These are phyloP conservation scores for Aspergillus carlsbadensis DNA, from an alignment of 495 filamentous ascomycete species.

Conservation along the genomic window DNA sequence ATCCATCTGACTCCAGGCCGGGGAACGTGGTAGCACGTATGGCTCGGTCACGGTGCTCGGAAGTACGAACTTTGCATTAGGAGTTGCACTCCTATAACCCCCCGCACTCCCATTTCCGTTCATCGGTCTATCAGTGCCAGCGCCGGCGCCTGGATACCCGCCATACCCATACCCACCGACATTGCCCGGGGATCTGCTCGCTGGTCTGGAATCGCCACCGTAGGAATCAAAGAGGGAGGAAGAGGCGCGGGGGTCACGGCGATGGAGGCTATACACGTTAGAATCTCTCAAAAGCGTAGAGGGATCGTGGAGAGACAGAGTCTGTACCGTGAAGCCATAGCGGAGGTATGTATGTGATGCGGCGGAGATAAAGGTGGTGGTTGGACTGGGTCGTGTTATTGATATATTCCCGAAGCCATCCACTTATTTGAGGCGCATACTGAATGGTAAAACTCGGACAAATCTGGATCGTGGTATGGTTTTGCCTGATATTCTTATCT, in stretches of 20 bases:
- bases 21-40: background rate
- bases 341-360: background rate
- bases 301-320: background rate
- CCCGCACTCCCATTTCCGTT: slow-evolving; percentile 31
- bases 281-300: background rate
- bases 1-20: background rate
- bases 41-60: background rate
- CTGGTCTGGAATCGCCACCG: slow-evolving; percentile 56
- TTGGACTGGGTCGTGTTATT: background rate
- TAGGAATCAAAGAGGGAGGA: slow-evolving; percentile 87
- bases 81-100: slow-evolving; percentile 68
- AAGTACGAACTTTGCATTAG: slow-evolving; percentile 73
- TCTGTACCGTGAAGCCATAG: slow-evolving; percentile 35
- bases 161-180: slow-evolving; percentile 52
- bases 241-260: slow-evolving; percentile 80
- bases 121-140: slow-evolving; percentile 28
- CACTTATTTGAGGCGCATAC: background rate
- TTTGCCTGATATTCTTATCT: background rate
- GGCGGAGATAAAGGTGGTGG: background rate
- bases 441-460: background rate
- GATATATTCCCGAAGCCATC: background rate
- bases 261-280: slow-evolving; percentile 25
- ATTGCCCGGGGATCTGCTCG: slow-evolving; percentile 52
- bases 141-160: slow-evolving; percentile 55
- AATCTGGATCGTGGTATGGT: too few species aligned